Base-by-base conservation (phyloP, 2,329 filamentous ascomycete species). In the Didymella glomerata region DNA sequence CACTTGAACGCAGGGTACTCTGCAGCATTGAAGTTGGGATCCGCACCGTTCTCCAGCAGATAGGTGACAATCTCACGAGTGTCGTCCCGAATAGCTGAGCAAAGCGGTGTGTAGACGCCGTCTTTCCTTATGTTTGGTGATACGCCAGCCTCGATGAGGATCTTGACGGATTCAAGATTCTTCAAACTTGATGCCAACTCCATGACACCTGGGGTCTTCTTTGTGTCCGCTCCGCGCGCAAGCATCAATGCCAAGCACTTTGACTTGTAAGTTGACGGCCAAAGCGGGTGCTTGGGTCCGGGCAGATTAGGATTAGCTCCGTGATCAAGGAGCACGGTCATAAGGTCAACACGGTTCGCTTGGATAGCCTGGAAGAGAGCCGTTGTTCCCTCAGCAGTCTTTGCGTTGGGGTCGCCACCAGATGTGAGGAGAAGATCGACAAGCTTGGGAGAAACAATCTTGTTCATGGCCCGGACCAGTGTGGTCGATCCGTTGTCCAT, bases 1-100 rank as follows among this genome's bases (percentile, higher is more conserved):
- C 87, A 90, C 71, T 90, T 90, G 81, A 87, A 90, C 4, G 83
- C 80, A 0, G 88, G 88, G 67, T 88, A 89, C 68, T 90, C 88
- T 45, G 84, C 82, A 0, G 87, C 86, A 7, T 82, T 82, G 20
- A 81, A 69, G 59, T 86, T 84, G 16, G 84, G 80, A 62, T 85
- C 78, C 7, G 83, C 84, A 8, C 80, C 81, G 30, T 82, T 79
- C 42, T 77, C 77, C 28, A 85, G 80, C 76, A 90, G 81, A 13
- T 89, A 82, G 14, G 84, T 78, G 48, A 90, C 82, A 36, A 90
- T 86, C 14, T 89, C 86, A 22, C 78, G 71, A 47, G 85, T 82
- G 69, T 90, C 85, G 73, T 90, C 88, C 22, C 88, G 86, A 62
- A 90, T 90, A 0, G 88, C 82, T 0, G 87, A 86, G 77, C 88